These are phyloP conservation scores for Sanghuangporus baumii DNA, from an alignment of 1,284 basidiomycete species.

Conservation along the genomic window DNA sequence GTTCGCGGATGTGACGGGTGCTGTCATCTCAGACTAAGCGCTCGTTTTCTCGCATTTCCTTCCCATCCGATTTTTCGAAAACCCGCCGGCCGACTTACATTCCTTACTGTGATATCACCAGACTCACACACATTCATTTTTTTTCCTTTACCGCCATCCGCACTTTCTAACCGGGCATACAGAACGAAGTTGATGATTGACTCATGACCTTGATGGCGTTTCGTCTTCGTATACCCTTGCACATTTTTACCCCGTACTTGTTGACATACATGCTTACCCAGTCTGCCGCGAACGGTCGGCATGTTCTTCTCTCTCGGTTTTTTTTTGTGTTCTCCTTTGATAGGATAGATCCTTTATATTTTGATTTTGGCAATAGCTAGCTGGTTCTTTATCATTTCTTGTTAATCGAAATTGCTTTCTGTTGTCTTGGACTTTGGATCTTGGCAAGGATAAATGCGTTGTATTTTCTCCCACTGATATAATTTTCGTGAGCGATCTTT, in stretches of 20 bases:
- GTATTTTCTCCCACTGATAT: not conserved
- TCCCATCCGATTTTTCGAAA: not conserved
- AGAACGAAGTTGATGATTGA: not conserved
- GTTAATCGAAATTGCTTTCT: not conserved
- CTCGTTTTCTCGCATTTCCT: not conserved
- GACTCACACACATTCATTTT: not conserved
- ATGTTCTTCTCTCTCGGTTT: not conserved
- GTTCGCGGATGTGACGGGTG: constrained; percentile 32
- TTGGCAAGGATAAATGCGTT: not conserved
- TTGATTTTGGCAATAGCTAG: not conserved
- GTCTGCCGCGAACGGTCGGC: not conserved
- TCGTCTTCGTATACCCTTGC: not conserved
- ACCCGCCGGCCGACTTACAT: not conserved
- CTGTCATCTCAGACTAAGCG: not conserved
- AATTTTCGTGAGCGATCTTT: too few relatives aligned
- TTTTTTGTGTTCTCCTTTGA: not conserved
- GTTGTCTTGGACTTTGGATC: not conserved
- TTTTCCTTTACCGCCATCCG: too few relatives aligned
- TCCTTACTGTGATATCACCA: not conserved
- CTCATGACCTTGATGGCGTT: not conserved
- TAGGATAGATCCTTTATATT: not conserved
- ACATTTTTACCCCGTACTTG: not conserved
- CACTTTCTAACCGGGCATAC: not conserved
- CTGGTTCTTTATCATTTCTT: not conserved
- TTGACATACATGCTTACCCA: not conserved